Evolutionary conservation across 2,329 filamentous ascomycete genomes (phyloP), one percentile per base, ranked within the genome.

Genomic region (Tolypocladium guangdongense): DNA sequence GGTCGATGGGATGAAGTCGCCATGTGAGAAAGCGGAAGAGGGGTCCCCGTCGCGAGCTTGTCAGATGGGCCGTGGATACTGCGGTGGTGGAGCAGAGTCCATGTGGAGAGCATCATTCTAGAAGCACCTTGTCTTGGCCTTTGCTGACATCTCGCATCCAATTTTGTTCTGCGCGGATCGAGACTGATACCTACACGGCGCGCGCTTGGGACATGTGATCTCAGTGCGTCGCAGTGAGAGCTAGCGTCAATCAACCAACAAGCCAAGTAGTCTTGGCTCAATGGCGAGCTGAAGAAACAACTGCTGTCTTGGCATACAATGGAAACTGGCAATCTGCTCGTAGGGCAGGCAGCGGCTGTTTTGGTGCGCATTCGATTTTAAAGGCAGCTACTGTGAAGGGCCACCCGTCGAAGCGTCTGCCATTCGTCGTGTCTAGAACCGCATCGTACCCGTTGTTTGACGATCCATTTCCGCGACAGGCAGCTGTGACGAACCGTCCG

Each of bases 61-160:
- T 45, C n/a, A 18, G 8, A 45, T 45, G 41, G 41, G 41, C 41
- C n/a, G 24, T 45, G 41, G 39, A 43, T 16, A 43, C 39, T 10
- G 11, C 12, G 2, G 39, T 43, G 39, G 41, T 27, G 39, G 39
- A 24, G 20, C 27, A 3, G 20, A 24, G n/a, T n/a, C n/a, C n/a
- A n/a, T n/a, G n/a, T n/a, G n/a, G n/a, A n/a, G 46, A 30, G 30
- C 46, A 54, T 56, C 46, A 58, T 57, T 57, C 56, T 57, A 53
- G 56, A 57, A 56, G 41, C 22, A 14, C 41, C 22, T 45, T 18
- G 12, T 27, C 39, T 27, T 43, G 39, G 22, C 39, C 22, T 27
- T 20, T 20, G 18, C 27, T 7, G 41, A 27, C 22, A 45, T 18
- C 24, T 45, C 41, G 41, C 41, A 18, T 45, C 41, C 22, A 45